Conservation (phyloP, 1,284 basidiomycete species). For the Tylopilus sp. region DNA sequence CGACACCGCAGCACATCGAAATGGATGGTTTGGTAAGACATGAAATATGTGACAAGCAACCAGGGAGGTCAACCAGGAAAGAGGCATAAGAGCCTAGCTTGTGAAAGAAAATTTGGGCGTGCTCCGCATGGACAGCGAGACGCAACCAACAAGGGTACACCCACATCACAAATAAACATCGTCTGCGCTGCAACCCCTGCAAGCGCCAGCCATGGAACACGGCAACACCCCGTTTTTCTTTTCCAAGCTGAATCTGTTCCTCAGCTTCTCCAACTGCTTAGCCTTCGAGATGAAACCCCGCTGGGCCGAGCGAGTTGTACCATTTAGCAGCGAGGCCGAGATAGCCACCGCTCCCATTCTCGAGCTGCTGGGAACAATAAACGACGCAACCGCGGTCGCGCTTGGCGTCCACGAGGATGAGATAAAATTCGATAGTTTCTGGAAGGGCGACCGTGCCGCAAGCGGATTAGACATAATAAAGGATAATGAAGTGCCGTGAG, state of each 20-base stretch:
- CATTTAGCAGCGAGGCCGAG: slow-evolving; percentile 12
- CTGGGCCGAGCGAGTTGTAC: slow-evolving; percentile 19
- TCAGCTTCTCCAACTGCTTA: slow-evolving; percentile 59
- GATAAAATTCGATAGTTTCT: slow-evolving; percentile 55
- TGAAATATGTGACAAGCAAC: slow-evolving; percentile 22
- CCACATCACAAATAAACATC: slow-evolving; percentile 44
- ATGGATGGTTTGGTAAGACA: slow-evolving; percentile 4
- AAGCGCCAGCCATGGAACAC: slow-evolving; percentile 35
- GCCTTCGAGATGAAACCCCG: slow-evolving; percentile 55
- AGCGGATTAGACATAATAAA: slow-evolving; percentile 51
- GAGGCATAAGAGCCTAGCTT: slow-evolving; percentile 22
- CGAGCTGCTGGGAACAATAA: slow-evolving; percentile 28
- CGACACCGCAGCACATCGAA: slow-evolving; percentile 5
- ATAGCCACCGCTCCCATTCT: slow-evolving; percentile 19
- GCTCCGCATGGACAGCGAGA: background rate
- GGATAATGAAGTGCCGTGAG: slow-evolving; percentile 34
- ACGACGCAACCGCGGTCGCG: slow-evolving; percentile 32
- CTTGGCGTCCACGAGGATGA: slow-evolving; percentile 51
- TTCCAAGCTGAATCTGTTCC: slow-evolving; percentile 46
- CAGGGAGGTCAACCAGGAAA: slow-evolving; percentile 4
- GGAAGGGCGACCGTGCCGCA: slow-evolving; percentile 43
- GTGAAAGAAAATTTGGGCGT: slow-evolving; percentile 1
- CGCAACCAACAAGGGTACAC: slow-evolving; percentile 8
- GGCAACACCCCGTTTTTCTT: slow-evolving; percentile 34
- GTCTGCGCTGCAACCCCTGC: slow-evolving; percentile 42